These are phyloP conservation scores for Turnera subulata DNA, from an alignment of 345 rosid species.

Conservation along the genomic window DNA sequence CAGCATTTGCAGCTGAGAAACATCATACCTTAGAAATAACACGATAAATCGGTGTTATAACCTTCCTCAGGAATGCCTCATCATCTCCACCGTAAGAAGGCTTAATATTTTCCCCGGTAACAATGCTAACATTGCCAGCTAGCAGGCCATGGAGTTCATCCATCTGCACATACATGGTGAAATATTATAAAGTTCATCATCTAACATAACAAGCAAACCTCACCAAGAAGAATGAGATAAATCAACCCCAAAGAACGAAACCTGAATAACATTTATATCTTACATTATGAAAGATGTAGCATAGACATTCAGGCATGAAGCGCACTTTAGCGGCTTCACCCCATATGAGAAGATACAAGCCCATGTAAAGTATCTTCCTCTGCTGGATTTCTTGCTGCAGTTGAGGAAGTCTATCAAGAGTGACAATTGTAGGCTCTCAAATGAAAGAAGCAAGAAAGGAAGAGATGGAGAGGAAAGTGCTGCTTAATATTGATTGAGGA, in stretches of 20 bases:
- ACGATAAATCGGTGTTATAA: slow-evolving; percentile 57
- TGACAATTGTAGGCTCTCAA: neutral
- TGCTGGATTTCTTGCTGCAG: slow-evolving; percentile 98
- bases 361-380: slow-evolving; percentile 89
- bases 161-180: slow-evolving; percentile 23
- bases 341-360: slow-evolving; percentile 91
- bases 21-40: slow-evolving; percentile 45
- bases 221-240: neutral
- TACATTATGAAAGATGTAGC: slow-evolving; percentile 98
- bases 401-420: slow-evolving; percentile 71
- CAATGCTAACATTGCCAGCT: slow-evolving; percentile 63
- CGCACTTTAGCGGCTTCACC: slow-evolving; percentile 98
- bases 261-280: slow-evolving; percentile 9
- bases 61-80: slow-evolving; percentile 64
- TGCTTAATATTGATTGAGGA: neutral
- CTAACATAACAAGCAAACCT: neutral
- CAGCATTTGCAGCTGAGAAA: no score
- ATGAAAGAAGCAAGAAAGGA: neutral
- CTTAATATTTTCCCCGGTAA: slow-evolving; percentile 58
- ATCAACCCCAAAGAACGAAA: neutral
- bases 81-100: slow-evolving; percentile 68
- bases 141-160: slow-evolving; percentile 52
- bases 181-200: neutral
- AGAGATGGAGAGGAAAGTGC: no score
- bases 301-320: slow-evolving; percentile 98